Evolutionary conservation across 2,329 filamentous ascomycete genomes (phyloP), one percentile per base, ranked within the genome.

Genomic region (Cyphellophora europaea): DNA sequence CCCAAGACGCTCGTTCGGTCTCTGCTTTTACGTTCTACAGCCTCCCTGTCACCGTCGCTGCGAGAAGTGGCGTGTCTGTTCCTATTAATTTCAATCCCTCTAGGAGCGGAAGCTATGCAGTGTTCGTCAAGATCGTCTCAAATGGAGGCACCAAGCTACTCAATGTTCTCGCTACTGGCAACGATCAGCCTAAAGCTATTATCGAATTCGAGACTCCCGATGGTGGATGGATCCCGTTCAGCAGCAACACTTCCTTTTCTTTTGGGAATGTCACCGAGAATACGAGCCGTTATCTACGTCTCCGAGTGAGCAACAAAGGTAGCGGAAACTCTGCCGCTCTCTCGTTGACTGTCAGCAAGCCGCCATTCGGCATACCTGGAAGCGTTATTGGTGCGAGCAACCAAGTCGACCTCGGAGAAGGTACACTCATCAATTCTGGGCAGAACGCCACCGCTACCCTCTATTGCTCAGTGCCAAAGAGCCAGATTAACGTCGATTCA

Each of bases 321-420:
- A 62, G 62, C 2, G 53, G 63, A 1, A 55, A 49, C 23, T 67
- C 68, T 39, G 66, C 68, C 33, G 61, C 63, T 13, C 59, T 77
- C 2, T 71, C 66, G 0, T 53, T 77, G 11, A 76, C 72, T 0
- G 71, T 78, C 2, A 77, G 73, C 0, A 78, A 78, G 48, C 71
- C 72, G 3, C 74, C 74, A 0, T 75, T 71, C 35, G 72, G 71
- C 11, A 59, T 72, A 3, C 45, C 55, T n/a, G 67, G 71, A 3
- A 43, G 41, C 27, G 64, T 76, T 14, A 63, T 77, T 25, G 60
- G 63, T 13, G 67, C 72, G 1, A 61, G 59, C 10, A 78, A 77
- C 48, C 62, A 67, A 12, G 59, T 74, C 6, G 73, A 76, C 31
- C 63, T 77, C 1, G 71, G 67, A 0, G 74, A 78, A 47, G 74